Percentiles rank a stretch among this genome's conserved stretches.
These are phyloP conservation scores for Colletotrichum sojae DNA, from an alignment of 2,329 filamentous ascomycete species.

Conservation along the genomic window DNA sequence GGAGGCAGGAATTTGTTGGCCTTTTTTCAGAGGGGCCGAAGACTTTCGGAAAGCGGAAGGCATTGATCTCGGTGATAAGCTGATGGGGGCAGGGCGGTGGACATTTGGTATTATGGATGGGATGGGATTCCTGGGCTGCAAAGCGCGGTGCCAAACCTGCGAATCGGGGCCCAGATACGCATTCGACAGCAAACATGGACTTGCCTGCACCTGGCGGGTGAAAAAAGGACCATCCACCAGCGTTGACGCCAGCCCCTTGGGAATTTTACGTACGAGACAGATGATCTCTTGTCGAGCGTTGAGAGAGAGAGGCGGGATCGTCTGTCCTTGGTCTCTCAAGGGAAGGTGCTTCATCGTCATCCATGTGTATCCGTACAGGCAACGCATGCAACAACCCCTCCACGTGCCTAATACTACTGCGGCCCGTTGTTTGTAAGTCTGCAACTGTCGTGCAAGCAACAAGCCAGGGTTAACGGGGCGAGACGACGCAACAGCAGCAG, in stretches of 20 bases:
- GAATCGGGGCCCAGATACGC: slow-evolving; percentile 13
- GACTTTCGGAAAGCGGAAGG: slow-evolving; percentile 20
- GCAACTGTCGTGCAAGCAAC: slow-evolving; percentile 17
- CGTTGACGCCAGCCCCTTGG: slow-evolving; percentile 13
- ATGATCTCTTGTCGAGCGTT: slow-evolving; percentile 14
- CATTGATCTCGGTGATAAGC: slow-evolving; percentile 40
- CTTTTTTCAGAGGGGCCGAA: slow-evolving; percentile 12
- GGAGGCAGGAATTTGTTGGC: neutral
- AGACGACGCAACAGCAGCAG: slow-evolving; percentile 18
- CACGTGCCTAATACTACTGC: too few relatives aligned
- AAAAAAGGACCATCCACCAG: neutral
- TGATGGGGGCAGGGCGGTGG: slow-evolving; percentile 5
- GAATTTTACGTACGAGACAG: slow-evolving; percentile 18
- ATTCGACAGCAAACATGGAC: slow-evolving; percentile 28
- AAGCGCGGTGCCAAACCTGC: neutral
- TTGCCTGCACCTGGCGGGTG: slow-evolving; percentile 24
- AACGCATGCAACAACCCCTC: too few relatives aligned
- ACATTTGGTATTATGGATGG: slow-evolving; percentile 1
- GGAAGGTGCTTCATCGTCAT: neutral
- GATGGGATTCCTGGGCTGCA: slow-evolving; percentile 29
- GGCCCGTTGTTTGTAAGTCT: slow-evolving; percentile 7
- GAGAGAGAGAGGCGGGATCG: neutral
- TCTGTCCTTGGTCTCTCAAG: neutral
- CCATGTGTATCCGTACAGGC: too few relatives aligned
- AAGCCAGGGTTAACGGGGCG: neutral